phyloP scores from a whole-genome alignment of 2,329 filamentous ascomycete genomes.

The Sarocladium oryzae region DNA sequence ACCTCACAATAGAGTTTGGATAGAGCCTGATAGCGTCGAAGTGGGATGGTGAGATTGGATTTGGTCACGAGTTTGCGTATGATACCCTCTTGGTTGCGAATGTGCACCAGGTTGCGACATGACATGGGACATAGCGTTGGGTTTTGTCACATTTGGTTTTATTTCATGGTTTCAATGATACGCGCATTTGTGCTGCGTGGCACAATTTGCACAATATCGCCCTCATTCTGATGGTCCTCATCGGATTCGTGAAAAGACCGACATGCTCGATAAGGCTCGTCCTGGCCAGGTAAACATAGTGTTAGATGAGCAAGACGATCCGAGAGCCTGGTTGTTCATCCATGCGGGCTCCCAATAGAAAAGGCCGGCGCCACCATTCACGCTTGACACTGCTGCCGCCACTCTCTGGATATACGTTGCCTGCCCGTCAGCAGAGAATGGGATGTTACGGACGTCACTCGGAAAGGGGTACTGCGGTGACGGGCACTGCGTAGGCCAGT shows the following conservation, averaged over 20 bases:
- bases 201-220: conserved; percentile 19
- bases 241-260: conserved; percentile 47
- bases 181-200: neutral
- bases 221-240: conserved; percentile 46
- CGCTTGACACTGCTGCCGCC: conserved; percentile 46
- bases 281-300: conserved; percentile 52
- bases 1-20: neutral
- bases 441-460: conserved; percentile 50
- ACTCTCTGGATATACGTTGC: conserved; percentile 53
- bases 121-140: neutral
- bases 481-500: conserved; percentile 63
- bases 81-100: conserved; percentile 8
- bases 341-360: conserved; percentile 73
- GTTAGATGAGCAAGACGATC: conserved; percentile 60
- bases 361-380: conserved; percentile 50
- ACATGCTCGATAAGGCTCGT: conserved; percentile 49
- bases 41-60: conserved; percentile 1
- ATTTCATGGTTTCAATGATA: conserved; percentile 1
- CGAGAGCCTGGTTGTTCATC: conserved; percentile 58
- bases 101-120: neutral
- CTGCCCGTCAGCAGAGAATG: conserved; percentile 59
- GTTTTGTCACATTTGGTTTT: neutral
- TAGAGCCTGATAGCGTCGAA: neutral
- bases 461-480: conserved; percentile 54
- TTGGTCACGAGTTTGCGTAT: conserved; percentile 7